phyloP scores from a whole-genome alignment of 345 rosid species.

The Syzygium aromaticum region DNA sequence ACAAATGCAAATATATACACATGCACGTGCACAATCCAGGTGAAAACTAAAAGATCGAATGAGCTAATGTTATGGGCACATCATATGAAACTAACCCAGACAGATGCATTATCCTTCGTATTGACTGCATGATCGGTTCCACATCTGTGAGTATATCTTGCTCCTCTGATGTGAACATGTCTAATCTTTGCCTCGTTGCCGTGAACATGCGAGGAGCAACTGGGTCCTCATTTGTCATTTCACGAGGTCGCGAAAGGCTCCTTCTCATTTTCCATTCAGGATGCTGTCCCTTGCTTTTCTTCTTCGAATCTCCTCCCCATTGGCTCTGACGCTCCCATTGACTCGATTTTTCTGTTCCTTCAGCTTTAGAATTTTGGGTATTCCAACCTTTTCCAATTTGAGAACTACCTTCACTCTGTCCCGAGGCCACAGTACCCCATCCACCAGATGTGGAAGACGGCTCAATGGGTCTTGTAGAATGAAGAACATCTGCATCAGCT shows the following conservation, averaged over 20 bases:
- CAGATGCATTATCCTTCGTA: slow-evolving; percentile 53
- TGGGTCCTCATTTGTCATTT: slow-evolving; percentile 20
- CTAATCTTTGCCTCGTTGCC: slow-evolving; percentile 57
- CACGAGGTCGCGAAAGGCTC: slow-evolving; percentile 40
- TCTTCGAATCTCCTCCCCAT: slow-evolving; percentile 14
- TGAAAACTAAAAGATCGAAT: neutral
- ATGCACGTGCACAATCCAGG: neutral
- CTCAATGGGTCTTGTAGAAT: neutral
- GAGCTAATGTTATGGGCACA: neutral
- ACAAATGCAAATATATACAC: neutral
- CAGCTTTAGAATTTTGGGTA: neutral
- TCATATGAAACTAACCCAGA: slow-evolving; percentile 40
- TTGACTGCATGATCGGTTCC: slow-evolving; percentile 60
- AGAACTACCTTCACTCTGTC: neutral
- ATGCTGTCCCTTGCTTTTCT: slow-evolving; percentile 40
- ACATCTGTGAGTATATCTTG: slow-evolving; percentile 56
- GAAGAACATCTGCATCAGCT: neutral
- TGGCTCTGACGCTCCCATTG: slow-evolving; percentile 16
- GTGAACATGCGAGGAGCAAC: slow-evolving; percentile 31
- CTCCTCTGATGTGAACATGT: slow-evolving; percentile 77
- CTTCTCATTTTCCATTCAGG: slow-evolving; percentile 54
- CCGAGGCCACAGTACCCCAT: neutral
- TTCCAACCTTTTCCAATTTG: neutral
- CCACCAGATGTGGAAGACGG: neutral
- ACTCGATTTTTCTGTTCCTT: neutral